A percentile compares a stretch with the other conserved stretches of the same genome.
These are phyloP conservation scores for Nemophila menziesii DNA, from an alignment of 257 asterid genomes.

Conservation along the genomic window DNA sequence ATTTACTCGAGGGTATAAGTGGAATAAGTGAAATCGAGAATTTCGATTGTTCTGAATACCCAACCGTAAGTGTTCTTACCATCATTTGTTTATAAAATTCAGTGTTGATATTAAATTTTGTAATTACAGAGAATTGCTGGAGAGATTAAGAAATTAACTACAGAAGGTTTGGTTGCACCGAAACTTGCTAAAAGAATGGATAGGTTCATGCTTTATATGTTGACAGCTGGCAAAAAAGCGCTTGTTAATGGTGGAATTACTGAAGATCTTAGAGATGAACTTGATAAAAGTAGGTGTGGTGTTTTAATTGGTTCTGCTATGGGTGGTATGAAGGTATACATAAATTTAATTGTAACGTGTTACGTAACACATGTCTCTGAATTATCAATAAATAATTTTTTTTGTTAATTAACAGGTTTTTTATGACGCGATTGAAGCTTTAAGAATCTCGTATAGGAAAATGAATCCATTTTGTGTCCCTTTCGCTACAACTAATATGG, in stretches of 20 bases:
- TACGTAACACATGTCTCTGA: too few species aligned
- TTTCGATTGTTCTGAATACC: conserved; percentile 76
- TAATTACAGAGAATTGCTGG: conserved; percentile 82
- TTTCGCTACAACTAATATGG: conserved; percentile 96
- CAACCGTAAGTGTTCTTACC: conserved; percentile 53
- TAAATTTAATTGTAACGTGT: too few species aligned
- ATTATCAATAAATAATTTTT: too few species aligned
- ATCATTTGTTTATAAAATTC: conserved; percentile 8
- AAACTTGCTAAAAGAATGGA: conserved; percentile 90
- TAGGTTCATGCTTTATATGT: conserved; percentile 93
- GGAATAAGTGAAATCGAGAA: conserved; percentile 85
- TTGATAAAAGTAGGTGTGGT: conserved; percentile 73
- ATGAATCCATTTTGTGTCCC: conserved; percentile 99
- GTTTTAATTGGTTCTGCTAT: conserved; percentile 90
- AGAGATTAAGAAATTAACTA: conserved; percentile 80
- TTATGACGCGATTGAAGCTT: conserved; percentile 84
- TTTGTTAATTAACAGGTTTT: conserved; percentile 55
- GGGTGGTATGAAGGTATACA: conserved; percentile 97
- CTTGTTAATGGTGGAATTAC: conserved; percentile 79
- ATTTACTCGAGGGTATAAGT: conserved; percentile 81
- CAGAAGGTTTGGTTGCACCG: conserved; percentile 94
- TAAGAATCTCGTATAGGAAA: conserved; percentile 68
- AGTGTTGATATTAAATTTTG: conserved; percentile 16
- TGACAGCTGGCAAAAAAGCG: conserved; percentile 93
- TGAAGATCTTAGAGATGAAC: conserved; percentile 53